Percentiles rank a stretch among this genome's conserved stretches.
Evolutionary conservation across 495 filamentous ascomycete species (phyloP).

Genomic region (Neurospora sp.): DNA sequence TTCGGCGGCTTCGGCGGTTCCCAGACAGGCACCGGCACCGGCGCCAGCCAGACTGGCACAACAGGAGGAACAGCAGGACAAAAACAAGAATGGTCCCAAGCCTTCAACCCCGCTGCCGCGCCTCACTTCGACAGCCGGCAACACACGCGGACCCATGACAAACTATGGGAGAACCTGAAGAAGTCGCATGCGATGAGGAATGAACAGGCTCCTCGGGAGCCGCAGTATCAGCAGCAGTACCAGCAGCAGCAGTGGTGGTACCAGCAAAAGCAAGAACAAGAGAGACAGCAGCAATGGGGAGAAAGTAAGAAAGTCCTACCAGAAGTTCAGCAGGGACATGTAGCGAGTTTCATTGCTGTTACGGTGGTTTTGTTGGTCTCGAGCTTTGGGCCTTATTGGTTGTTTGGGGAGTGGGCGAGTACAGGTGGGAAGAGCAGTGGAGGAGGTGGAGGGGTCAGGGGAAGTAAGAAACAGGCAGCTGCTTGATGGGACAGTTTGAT

Average conservation of each 20-base stretch:
- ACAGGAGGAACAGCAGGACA: constrained; percentile 36
- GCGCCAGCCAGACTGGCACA: neutral
- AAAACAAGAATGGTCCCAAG: neutral
- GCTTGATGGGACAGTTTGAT: neutral
- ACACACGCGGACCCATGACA: constrained; percentile 42
- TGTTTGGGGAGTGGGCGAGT: constrained; percentile 15
- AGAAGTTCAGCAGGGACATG: neutral
- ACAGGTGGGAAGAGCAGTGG: neutral
- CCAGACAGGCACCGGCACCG: no score
- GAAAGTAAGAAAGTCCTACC: neutral
- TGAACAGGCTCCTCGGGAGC: neutral
- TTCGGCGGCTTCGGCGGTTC: neutral
- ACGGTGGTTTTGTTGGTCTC: constrained; percentile 28
- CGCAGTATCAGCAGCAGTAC: neutral
- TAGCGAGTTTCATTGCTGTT: constrained; percentile 30
- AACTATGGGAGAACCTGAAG: neutral
- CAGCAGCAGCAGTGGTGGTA: constrained; percentile 22
- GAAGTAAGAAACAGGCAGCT: neutral
- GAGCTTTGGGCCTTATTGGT: constrained; percentile 24
- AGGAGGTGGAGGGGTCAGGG: neutral
- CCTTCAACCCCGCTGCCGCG: constrained; percentile 23
- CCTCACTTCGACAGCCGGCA: constrained; percentile 58
- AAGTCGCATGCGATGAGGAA: neutral
- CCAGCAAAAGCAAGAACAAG: constrained; percentile 26
- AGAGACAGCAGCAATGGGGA: constrained; percentile 7